Conservation (phyloP, 2,329 filamentous ascomycete genomes). For the Knufia fluminis region DNA sequence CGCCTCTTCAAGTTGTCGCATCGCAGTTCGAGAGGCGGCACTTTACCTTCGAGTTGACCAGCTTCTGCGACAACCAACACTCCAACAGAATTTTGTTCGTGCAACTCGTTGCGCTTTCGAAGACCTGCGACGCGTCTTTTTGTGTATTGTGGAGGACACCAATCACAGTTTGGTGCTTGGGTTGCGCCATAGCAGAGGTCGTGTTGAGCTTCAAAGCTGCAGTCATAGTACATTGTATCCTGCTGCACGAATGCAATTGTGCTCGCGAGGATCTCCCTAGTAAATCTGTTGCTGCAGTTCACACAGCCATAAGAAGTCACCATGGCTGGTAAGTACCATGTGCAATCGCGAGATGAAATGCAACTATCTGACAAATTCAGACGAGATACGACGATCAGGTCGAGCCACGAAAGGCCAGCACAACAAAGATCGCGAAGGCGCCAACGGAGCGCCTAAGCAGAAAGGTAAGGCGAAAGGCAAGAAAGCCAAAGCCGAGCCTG, state of each 20-base stretch:
- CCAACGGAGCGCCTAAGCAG: conserved; percentile 50
- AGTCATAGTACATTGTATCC: not conserved
- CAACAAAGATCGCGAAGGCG: conserved; percentile 68
- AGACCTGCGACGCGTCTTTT: not conserved
- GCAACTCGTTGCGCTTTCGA: not conserved
- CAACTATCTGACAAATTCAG: conserved; percentile 32
- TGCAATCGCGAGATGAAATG: not conserved
- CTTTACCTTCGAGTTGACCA: not conserved
- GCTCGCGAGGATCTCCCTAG: not conserved
- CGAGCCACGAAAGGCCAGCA: conserved; percentile 96
- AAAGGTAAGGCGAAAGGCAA: conserved; percentile 40
- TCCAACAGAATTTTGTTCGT: not conserved
- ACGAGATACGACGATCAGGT: conserved; percentile 86
- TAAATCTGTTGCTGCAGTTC: conserved; percentile 10
- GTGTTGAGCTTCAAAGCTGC: conserved; percentile 2
- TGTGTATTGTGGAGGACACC: not conserved
- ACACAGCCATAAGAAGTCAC: conserved; percentile 26
- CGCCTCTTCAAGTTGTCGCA: not conserved
- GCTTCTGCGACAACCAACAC: not conserved
- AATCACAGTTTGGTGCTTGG: not conserved
- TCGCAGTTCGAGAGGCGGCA: too few relatives aligned
- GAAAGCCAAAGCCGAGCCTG: conserved; percentile 31
- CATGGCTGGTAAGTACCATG: conserved; percentile 55
- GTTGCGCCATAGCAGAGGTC: not conserved
- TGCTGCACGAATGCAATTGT: not conserved